Base-by-base conservation (phyloP, 1,139 yeast species). In the Zygotorulaspora mrakii region DNA sequence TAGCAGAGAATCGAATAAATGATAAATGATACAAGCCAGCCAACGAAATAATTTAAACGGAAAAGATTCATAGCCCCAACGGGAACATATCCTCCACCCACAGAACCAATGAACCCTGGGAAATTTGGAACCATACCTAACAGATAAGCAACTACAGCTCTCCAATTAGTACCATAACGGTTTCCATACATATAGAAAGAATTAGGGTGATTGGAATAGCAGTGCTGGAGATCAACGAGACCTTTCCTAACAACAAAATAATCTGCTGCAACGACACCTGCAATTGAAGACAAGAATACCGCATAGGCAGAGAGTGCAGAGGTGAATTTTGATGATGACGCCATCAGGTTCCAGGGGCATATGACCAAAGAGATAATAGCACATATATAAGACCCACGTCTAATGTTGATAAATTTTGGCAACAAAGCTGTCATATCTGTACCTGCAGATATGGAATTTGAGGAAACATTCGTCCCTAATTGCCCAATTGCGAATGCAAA, bases 361-460 rank as follows among this genome's bases (percentile, higher is more conserved):
- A 87, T 79, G 39, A 79, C 77, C 50, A 82, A 73, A 0, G 91
- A 89, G 42, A 87, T 66, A 7, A 71, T 65, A 0, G 95, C 95
- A 70, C 95, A 85, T 40, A 87, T 66, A 60, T 77, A 86, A 5
- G 87, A 79, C 54, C 86, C 86, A 50, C 96, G 77, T 62, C 95
- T 74, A 57, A 87, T 86, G 65, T 82, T 85, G 59, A 88, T 69
- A 65, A 72, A 86, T 42, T 81, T 71, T 18, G 96, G 96, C 34
- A 85, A 61, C 49, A 88, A 62, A 1, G 95, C 94, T 9, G 95
- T 77, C 68, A 86, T 77, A 64, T 88, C 96, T 2, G 94, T 87
- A 57, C 95, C 96, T 30, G 91, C 91, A 6, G 94, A 80, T 39
- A 88, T 72, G 3, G 94, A 82, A 65, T 88, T 88, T 17, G 95